Evolutionary conservation across 2,329 filamentous ascomycete genomes (phyloP).

Genomic region (Massarina eburnea): DNA sequence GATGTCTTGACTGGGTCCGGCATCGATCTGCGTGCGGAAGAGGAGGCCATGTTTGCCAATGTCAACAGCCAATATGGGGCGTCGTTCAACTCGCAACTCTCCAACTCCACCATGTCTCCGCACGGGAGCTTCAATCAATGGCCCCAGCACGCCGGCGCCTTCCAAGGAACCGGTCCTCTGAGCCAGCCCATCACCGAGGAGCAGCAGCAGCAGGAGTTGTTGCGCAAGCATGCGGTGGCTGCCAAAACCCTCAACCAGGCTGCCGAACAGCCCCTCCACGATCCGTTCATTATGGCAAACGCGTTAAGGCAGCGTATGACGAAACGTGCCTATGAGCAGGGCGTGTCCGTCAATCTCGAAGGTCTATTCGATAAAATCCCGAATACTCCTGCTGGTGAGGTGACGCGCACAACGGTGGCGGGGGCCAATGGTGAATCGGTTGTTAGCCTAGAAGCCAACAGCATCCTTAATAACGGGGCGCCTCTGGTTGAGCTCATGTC

Average conservation of each 20-base stretch:
- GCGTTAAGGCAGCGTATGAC: conserved; percentile 57
- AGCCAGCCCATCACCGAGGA: conserved; percentile 65
- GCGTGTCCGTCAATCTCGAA: conserved; percentile 61
- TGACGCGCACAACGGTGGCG: conserved; percentile 43
- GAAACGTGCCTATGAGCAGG: conserved; percentile 60
- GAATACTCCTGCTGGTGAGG: conserved; percentile 30
- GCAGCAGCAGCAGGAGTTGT: conserved; percentile 65
- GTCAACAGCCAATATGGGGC: conserved; percentile 57
- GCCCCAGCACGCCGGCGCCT: conserved; percentile 43
- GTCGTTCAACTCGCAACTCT: conserved; percentile 47
- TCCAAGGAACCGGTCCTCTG: conserved; percentile 40
- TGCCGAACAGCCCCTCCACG: conserved; percentile 68
- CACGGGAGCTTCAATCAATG: conserved; percentile 51
- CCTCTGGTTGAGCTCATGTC: conserved; percentile 80
- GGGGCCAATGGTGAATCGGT: conserved; percentile 65
- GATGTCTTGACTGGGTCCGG: conserved; percentile 84
- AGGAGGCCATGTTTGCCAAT: conserved; percentile 73
- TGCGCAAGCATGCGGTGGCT: conserved; percentile 67
- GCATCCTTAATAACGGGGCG: conserved; percentile 70
- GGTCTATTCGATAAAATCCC: conserved; percentile 51
- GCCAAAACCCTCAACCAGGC: conserved; percentile 62
- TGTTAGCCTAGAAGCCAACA: conserved; percentile 56
- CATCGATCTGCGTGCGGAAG: conserved; percentile 84
- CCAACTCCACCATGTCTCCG: conserved; percentile 38
- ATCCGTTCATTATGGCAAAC: conserved; percentile 71